Base-by-base conservation (phyloP, 1,284 basidiomycete genomes). In the Puccinia horiana region DNA sequence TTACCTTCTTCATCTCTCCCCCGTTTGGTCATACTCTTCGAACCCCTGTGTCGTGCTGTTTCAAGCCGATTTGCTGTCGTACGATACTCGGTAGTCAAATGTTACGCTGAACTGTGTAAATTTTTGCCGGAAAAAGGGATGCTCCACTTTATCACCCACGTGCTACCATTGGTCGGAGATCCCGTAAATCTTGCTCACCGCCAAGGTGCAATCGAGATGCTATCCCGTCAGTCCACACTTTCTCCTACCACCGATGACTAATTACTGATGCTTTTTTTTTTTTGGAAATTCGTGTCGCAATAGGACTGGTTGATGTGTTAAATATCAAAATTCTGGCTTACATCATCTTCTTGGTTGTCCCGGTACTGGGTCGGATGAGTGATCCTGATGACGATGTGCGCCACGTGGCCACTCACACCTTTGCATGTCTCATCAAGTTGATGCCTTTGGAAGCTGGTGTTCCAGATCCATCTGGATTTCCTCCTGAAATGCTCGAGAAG, bases 401-500 rank as follows among this genome's bases (percentile, higher is more conserved):
- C 29, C 91, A 96, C 54, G 92, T 95, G 6, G 93, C 97, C 0
- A 98, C 97, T 11, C 95, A 95, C 86, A 97, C 96, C 0, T 99
- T 99, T 86, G 97, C 97, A 0, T 93, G 94, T 1, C 89, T 99
- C n/a, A 94, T 99, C 85, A 98, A 99, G 89, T 96, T 99, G 93
- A 95, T 99, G 8, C 97, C 97, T 4, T 90, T 99, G 0, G 97
- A 99, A 93, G 93, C 94, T 84, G 97, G 96, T 76, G 89, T 99
- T 49, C 96, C 96, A 8, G 95, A 98, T 86, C 97, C 97, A 49
- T 92, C 92, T 16, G 93, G 93, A 23, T 98, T 99, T 88, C 92
- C 97, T 0, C 90, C 92, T 70, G 95, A 96, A 82, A 89, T 99
- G n/a, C 88, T 99, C 44, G 92, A 92, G 84, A 93, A 93, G 83